Base-by-base conservation (phyloP, 495 filamentous ascomycete genomes). In the Xylaria telfairii region DNA sequence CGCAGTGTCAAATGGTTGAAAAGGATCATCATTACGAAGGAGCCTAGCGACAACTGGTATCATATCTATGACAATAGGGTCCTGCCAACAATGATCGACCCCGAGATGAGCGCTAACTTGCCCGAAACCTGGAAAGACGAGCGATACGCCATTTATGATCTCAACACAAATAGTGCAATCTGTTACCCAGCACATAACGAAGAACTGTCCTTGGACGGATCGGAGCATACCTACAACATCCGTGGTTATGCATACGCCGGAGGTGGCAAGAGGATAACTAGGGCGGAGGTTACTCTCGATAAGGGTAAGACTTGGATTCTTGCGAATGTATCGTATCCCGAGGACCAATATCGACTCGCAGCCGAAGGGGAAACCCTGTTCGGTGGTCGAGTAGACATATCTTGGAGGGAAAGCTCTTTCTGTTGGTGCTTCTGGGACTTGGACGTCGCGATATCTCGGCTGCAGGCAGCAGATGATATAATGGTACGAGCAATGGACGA, bases 391-490 rank as follows among this genome's bases (percentile, higher is more conserved):
- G 72, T 98, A 4, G 95, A 97, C 74, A 90, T 97, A 88, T 86
- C 86, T 56, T 93, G 90, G 89, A 86, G 94, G 34, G 95, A 98
- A 74, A 86, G 85, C 0, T 92, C 86, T 71, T 97, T 97, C 76
- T 96, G 95, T 78, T 98, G 95, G 95, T 96, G 92, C 74, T 96
- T 97, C 77, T 98, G 95, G 95, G 88, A 90, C 9, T 79, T 97
- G 41, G 86, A 90, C n/a, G 84, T 97, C 44, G 80, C 89, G 0
- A 74, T 94, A 19, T 71, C 84, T 1, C 88, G 91, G 49, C 83
- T 98, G 26, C 78, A 82, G 56, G 78, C 80, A 6, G 89, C 92
- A 4, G 85, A 89, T 51, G 94, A 95, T 70, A 88, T 98, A 19
- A 83, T 97, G 59, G 91, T 97, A 9, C 86, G 95, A 59, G 92